A percentile compares a stretch with the other conserved stretches of the same genome.
These are phyloP conservation scores for Gynochthodes officinalis DNA, from an alignment of 257 asterid species.

Conservation along the genomic window DNA sequence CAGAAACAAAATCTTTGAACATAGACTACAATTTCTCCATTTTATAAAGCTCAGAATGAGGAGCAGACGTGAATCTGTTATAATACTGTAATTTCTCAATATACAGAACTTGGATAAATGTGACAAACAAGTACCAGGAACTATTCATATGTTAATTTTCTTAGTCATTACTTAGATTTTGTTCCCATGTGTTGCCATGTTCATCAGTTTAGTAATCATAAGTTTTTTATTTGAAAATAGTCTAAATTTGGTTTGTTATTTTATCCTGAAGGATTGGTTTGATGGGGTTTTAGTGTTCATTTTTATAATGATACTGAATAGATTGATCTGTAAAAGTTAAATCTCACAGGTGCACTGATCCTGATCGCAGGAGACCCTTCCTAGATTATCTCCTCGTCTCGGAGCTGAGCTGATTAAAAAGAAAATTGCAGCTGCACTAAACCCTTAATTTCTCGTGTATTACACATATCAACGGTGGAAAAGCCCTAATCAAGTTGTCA, in stretches of 20 bases:
- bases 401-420: conserved; percentile 72
- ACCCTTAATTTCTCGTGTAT: conserved; percentile 10
- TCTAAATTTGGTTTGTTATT: neutral
- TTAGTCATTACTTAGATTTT: neutral
- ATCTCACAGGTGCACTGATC: neutral
- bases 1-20: neutral
- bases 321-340: neutral
- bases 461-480: neutral
- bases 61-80: neutral
- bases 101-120: neutral
- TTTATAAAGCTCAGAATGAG: neutral
- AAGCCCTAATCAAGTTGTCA: too few relatives aligned
- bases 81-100: neutral
- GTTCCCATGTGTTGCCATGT: neutral
- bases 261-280: neutral
- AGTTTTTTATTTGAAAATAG: neutral
- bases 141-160: neutral
- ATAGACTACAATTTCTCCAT: neutral
- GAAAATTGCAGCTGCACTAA: conserved; percentile 70
- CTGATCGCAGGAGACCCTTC: conserved; percentile 58
- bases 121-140: too few relatives aligned
- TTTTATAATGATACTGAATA: neutral
- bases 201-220: neutral
- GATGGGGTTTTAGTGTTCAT: neutral
- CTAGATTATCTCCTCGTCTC: conserved; percentile 88